These are phyloP conservation scores for Calvatia gigantea DNA, from an alignment of 768 basidiomycete genomes.

Conservation along the genomic window DNA sequence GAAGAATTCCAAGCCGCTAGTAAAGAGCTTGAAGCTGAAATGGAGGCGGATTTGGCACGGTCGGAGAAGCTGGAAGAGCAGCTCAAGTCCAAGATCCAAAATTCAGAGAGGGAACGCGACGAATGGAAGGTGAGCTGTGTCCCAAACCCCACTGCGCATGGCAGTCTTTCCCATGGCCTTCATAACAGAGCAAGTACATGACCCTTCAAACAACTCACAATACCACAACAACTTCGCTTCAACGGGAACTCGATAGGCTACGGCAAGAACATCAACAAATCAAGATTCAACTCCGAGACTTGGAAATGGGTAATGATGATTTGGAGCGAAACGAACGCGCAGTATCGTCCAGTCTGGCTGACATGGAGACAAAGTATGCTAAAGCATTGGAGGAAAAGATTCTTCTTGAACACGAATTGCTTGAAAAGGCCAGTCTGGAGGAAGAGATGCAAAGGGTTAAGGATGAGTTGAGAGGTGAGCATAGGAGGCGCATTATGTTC, in stretches of 20 bases:
- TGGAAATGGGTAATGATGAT: conserved; percentile 98
- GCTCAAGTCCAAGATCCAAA: conserved; percentile 65
- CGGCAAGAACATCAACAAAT: conserved; percentile 69
- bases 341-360: conserved; percentile 76
- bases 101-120: conserved; percentile 73
- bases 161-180: conserved; percentile 11
- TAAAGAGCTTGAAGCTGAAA: conserved; percentile 90
- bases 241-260: conserved; percentile 83
- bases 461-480: conserved; percentile 87
- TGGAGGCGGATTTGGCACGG: conserved; percentile 86
- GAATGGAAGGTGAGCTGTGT: conserved; percentile 81
- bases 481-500: conserved; percentile 1
- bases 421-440: conserved; percentile 87
- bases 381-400: conserved; percentile 95
- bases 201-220: conserved; percentile 87
- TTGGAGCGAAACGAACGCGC: conserved; percentile 92
- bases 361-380: conserved; percentile 86
- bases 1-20: conserved; percentile 84
- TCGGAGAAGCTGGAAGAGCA: conserved; percentile 86
- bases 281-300: conserved; percentile 76
- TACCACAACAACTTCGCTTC: conserved; percentile 84
- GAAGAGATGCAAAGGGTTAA: conserved; percentile 88
- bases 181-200: conserved; percentile 72
- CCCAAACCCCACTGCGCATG: background rate
- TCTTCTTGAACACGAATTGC: conserved; percentile 89